These are phyloP conservation scores for Echinosophora koreensis DNA, from an alignment of 306 rosid species.

Conservation along the genomic window DNA sequence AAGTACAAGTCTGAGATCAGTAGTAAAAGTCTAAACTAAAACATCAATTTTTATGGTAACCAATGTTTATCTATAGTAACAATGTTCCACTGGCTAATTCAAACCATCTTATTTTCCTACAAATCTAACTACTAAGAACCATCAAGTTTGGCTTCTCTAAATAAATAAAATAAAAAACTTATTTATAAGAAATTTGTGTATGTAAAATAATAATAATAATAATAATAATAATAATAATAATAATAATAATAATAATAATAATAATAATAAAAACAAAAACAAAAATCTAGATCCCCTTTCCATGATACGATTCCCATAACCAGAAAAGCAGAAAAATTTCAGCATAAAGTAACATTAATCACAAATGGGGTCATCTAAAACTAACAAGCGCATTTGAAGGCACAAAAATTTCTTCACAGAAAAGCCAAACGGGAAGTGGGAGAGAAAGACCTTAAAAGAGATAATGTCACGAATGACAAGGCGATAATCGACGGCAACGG, in stretches of 20 bases:
- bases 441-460: conserved; percentile 69
- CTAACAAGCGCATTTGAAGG: background rate
- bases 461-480: conserved; percentile 93
- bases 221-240: no score
- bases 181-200: background rate
- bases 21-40: no score
- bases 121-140: no score
- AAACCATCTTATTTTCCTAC: no score
- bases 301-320: background rate
- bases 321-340: background rate
- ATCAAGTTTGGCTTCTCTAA: no score
- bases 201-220: background rate
- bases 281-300: conserved; percentile 25
- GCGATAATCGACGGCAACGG: conserved; percentile 96
- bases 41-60: no score
- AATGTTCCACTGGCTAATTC: no score
- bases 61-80: no score
- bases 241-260: no score
- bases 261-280: background rate
- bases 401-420: background rate
- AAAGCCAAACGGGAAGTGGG: no score
- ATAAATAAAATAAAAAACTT: no score
- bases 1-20: no score
- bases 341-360: background rate
- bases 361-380: background rate